A percentile compares a stretch with the other conserved stretches of the same genome.
Conservation (phyloP, 2,329 filamentous ascomycete species). For the Biscogniauxia sp. region DNA sequence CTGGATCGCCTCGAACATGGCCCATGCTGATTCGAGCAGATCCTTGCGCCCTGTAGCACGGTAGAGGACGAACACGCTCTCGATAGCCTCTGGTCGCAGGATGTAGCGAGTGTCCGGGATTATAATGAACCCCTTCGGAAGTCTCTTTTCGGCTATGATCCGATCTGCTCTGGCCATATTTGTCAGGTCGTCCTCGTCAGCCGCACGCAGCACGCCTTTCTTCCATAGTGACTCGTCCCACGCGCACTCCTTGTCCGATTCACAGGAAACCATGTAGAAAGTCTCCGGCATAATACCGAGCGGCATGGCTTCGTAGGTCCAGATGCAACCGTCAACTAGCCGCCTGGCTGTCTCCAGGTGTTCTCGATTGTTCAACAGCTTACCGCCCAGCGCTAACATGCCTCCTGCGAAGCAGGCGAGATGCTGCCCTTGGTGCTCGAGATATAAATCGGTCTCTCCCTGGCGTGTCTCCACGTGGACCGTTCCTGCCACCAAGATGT, state of each 20-base stretch:
- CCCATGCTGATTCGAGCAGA: slow-evolving; percentile 25
- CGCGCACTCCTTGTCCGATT: slow-evolving; percentile 21
- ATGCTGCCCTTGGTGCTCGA: slow-evolving; percentile 41
- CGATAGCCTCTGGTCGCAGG: slow-evolving; percentile 30
- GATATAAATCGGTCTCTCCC: slow-evolving; percentile 30
- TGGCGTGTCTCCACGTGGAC: slow-evolving; percentile 20
- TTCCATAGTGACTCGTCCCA: slow-evolving; percentile 32
- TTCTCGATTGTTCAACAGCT: slow-evolving; percentile 39
- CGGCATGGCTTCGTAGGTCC: slow-evolving; percentile 46
- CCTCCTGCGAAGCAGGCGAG: slow-evolving; percentile 52
- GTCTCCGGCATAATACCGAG: slow-evolving; percentile 54
- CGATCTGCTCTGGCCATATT: slow-evolving; percentile 15
- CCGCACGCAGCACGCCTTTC: slow-evolving; percentile 18
- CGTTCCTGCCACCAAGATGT: slow-evolving; percentile 60
- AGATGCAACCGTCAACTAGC: slow-evolving; percentile 51
- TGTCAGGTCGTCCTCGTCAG: slow-evolving; percentile 9
- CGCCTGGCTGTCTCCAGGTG: slow-evolving; percentile 44
- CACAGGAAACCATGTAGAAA: slow-evolving; percentile 42
- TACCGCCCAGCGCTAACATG: slow-evolving; percentile 48
- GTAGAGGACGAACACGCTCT: slow-evolving; percentile 30
- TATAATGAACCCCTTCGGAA: slow-evolving; percentile 25
- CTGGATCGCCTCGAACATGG: slow-evolving; percentile 28
- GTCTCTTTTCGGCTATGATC: slow-evolving; percentile 18
- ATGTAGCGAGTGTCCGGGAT: slow-evolving; percentile 26
- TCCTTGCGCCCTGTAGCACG: slow-evolving; percentile 23